Percentiles rank a stretch among this genome's conserved stretches.
phyloP scores from a whole-genome alignment of 805 yeast genomes.

The Pichia paraexigua region DNA sequence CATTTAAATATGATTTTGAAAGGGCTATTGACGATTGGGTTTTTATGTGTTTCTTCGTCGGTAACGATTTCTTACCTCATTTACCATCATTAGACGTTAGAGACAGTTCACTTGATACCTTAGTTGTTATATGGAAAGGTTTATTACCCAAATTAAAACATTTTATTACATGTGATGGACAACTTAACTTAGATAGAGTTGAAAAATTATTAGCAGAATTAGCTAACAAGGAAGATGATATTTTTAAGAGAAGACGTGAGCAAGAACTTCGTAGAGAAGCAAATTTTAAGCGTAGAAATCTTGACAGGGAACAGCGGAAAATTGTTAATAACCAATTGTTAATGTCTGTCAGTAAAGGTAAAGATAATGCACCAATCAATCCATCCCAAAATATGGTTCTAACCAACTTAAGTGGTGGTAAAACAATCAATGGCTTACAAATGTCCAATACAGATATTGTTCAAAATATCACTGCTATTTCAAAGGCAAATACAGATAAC shows the following conservation, averaged over 20 bases:
- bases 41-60: conserved; percentile 96
- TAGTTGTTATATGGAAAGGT: conserved; percentile 79
- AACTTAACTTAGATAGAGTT: conserved; percentile 65
- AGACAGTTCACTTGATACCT: conserved; percentile 81
- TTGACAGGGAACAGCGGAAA: conserved; percentile 39
- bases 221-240: conserved; percentile 67
- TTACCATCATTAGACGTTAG: conserved; percentile 91
- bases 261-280: conserved; percentile 65
- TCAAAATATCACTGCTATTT: conserved; percentile 49
- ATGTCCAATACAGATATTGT: conserved; percentile 67
- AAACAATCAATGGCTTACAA: conserved; percentile 53
- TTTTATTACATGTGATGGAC: conserved; percentile 87
- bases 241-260: conserved; percentile 62
- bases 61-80: conserved; percentile 97
- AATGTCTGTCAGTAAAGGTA: conserved; percentile 57
- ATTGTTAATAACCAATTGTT: conserved; percentile 36
- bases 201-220: conserved; percentile 59
- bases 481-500: conserved; percentile 66
- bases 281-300: conserved; percentile 49
- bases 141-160: conserved; percentile 58
- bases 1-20: conserved; percentile 79
- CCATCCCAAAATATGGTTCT: conserved; percentile 70
- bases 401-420: conserved; percentile 62
- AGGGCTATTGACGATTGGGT: conserved; percentile 99
- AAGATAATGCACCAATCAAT: conserved; percentile 64